Conservation (phyloP, 2,329 filamentous ascomycete genomes). For the Samsoniella hepiali region DNA sequence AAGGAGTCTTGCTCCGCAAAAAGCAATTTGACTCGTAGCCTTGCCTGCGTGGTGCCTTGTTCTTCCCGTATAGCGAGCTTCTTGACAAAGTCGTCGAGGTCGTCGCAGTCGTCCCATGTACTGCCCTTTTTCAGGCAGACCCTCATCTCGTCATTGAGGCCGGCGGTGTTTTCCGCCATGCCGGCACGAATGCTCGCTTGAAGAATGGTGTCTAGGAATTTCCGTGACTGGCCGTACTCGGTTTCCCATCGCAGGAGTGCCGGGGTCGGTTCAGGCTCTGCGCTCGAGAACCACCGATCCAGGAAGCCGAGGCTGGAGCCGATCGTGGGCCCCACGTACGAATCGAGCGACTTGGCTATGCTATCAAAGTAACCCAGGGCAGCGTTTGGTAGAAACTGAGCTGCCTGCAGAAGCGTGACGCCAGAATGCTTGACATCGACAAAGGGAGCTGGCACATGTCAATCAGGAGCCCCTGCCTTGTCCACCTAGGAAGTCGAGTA, state of each 20-base stretch:
- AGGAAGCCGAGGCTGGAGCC: not conserved
- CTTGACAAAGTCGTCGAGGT: not conserved
- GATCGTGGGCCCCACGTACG: not conserved
- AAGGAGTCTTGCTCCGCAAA: constrained; percentile 4
- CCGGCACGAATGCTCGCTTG: not conserved
- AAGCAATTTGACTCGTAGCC: not conserved
- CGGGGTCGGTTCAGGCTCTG: not conserved
- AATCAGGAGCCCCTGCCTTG: not conserved
- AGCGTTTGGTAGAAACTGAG: not conserved
- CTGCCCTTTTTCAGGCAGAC: not conserved
- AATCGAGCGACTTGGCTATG: not conserved
- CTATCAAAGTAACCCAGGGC: not conserved
- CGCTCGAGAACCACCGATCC: not conserved
- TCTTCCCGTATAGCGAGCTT: not conserved
- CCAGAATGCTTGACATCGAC: constrained; percentile 16
- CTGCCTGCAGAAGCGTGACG: constrained; percentile 1
- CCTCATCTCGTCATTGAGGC: not conserved
- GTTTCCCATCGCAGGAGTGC: not conserved
- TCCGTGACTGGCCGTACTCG: not conserved
- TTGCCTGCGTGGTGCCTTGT: not conserved
- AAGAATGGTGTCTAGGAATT: not conserved
- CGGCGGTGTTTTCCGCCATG: not conserved
- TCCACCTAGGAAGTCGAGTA: not conserved
- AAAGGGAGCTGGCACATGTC: constrained; percentile 14
- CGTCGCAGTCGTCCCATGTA: not conserved